Percentiles rank a stretch among this genome's conserved stretches.
These are phyloP conservation scores for Phytophthora capsici DNA, from an alignment of 352 stramenopile genomes.

Conservation along the genomic window DNA sequence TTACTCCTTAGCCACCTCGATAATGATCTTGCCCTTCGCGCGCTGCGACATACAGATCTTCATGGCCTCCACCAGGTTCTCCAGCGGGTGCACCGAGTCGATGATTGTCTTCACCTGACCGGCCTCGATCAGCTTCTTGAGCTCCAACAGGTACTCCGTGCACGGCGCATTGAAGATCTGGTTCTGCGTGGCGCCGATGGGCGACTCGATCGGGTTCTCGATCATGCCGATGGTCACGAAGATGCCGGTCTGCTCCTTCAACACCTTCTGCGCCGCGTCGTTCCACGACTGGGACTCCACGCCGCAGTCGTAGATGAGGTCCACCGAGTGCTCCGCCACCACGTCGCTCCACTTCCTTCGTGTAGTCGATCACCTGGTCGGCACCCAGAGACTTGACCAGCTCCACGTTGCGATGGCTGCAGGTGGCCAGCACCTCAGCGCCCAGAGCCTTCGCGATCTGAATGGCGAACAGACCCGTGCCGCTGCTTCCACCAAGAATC, in stretches of 20 bases:
- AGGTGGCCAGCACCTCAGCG: constrained; percentile 39
- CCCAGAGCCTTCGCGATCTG: constrained; percentile 64
- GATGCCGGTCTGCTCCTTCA: constrained; percentile 42
- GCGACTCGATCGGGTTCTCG: constrained; percentile 53
- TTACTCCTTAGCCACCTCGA: constrained; percentile 50
- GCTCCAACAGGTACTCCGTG: constrained; percentile 29
- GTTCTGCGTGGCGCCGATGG: constrained; percentile 51
- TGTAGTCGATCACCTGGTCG: constrained; percentile 63
- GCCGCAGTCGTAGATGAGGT: constrained; percentile 42
- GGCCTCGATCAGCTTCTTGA: constrained; percentile 46
- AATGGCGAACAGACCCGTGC: constrained; percentile 59
- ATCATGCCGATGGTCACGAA: constrained; percentile 48
- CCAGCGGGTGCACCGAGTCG: constrained; percentile 59
- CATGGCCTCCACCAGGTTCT: constrained; percentile 57
- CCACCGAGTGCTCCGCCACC: constrained; percentile 36
- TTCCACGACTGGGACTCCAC: constrained; percentile 38
- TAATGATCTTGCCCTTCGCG: constrained; percentile 72
- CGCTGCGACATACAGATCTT: constrained; percentile 57
- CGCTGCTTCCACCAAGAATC: constrained; percentile 54
- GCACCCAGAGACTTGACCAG: constrained; percentile 54
- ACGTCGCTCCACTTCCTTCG: constrained; percentile 49
- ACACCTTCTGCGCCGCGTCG: constrained; percentile 37
- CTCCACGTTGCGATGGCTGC: constrained; percentile 49
- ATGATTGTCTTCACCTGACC: constrained; percentile 48
- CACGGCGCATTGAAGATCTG: constrained; percentile 15